These are phyloP conservation scores for Amoebophrya sp. DNA, from an alignment of 169 alveolate genomes.

Conservation along the genomic window DNA sequence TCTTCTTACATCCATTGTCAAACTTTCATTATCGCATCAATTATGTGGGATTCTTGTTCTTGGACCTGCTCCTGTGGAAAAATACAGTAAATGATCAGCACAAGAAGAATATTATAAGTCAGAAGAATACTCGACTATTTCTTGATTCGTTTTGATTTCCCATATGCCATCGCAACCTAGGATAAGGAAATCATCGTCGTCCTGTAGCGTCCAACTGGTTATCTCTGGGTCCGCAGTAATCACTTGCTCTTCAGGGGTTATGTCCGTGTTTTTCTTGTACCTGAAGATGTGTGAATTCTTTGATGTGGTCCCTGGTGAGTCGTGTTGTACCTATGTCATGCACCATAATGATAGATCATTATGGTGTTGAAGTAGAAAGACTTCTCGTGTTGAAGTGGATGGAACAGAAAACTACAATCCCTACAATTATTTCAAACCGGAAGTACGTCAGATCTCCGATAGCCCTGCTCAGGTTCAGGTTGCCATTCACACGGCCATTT, in stretches of 20 bases:
- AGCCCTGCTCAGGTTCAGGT: constrained; percentile 46
- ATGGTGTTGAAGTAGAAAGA: constrained; percentile 61
- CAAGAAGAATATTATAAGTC: no score
- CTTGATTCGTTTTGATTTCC: constrained; percentile 91
- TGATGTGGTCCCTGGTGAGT: neutral
- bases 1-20: no score
- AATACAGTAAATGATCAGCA: no score
- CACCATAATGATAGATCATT: neutral
- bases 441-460: constrained; percentile 29
- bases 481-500: constrained; percentile 52
- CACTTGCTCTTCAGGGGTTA: neutral
- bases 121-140: neutral
- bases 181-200: constrained; percentile 87
- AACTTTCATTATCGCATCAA: no score
- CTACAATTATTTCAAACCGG: constrained; percentile 56
- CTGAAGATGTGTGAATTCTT: neutral
- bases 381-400: constrained; percentile 91
- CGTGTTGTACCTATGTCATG: neutral
- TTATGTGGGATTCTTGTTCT: no score
- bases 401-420: constrained; percentile 80
- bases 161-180: constrained; percentile 99
- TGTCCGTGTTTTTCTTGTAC: neutral
- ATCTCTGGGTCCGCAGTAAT: constrained; percentile 27
- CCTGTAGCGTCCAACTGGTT: constrained; percentile 42
- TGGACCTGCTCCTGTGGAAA: no score